A percentile compares a stretch with the other conserved stretches of the same genome.
phyloP scores from a whole-genome alignment of 2,329 filamentous ascomycete genomes.

The Penicillium brevicompactum region DNA sequence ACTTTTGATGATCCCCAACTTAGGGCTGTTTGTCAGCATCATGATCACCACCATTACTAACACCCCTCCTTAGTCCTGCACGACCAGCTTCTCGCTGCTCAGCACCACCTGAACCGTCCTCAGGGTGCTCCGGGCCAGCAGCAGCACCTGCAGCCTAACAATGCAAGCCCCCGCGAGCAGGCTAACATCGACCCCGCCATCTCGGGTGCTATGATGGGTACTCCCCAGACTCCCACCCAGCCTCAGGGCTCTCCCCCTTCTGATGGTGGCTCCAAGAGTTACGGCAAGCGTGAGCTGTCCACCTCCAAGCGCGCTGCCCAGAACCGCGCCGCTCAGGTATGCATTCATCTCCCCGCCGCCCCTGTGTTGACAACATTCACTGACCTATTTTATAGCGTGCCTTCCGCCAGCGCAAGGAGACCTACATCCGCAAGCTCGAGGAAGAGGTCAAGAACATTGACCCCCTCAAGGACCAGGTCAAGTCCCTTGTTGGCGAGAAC shows the following conservation, averaged over 20 bases:
- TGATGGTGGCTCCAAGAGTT: constrained; percentile 67
- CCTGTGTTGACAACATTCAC: neutral
- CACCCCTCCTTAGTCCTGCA: constrained; percentile 54
- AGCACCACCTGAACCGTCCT: constrained; percentile 43
- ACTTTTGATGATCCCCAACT: neutral
- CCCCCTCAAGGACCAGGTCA: constrained; percentile 74
- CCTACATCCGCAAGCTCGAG: constrained; percentile 97
- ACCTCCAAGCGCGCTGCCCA: constrained; percentile 96
- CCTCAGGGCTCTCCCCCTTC: constrained; percentile 27
- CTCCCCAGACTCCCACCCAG: constrained; percentile 35
- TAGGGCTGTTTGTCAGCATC: neutral
- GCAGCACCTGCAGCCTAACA: constrained; percentile 41
- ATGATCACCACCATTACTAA: constrained; percentile 7
- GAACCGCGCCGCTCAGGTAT: constrained; percentile 93
- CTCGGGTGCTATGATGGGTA: constrained; percentile 54
- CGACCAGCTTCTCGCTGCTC: constrained; percentile 61
- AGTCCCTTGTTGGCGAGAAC: constrained; percentile 83
- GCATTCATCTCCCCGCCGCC: constrained; percentile 28
- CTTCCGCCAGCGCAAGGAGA: constrained; percentile 95
- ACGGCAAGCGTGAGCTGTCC: constrained; percentile 81
- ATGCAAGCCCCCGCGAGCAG: constrained; percentile 49
- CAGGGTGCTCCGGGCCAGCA: constrained; percentile 47
- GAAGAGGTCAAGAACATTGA: constrained; percentile 84
- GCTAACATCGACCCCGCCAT: constrained; percentile 63
- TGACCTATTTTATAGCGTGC: constrained; percentile 66